Base-by-base conservation (phyloP, 2,329 filamentous ascomycete species). In the Diaporthe sp. region DNA sequence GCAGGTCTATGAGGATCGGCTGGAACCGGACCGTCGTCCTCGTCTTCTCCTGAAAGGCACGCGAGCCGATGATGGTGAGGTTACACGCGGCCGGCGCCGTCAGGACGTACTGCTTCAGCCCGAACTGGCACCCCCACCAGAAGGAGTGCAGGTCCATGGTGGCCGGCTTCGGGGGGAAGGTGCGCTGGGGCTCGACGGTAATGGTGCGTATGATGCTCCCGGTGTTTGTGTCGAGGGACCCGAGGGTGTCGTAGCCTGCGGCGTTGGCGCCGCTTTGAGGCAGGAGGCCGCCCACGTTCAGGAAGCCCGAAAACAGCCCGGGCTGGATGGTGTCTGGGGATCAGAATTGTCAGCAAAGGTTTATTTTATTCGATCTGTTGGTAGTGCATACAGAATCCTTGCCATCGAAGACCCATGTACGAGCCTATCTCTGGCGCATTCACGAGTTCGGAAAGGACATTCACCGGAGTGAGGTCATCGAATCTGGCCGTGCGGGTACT, bases 401-500 rank as follows among this genome's bases (percentile, higher is more conserved):
- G 63, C 31, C 47, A 68, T 9, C 63, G 47, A 4, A 68, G 63
- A 15, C 47, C 63, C 5, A 53, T 68, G 1, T 68, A 68, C 8
- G 63, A 68, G 47, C 63, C 63, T 9, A 68, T 53, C 15, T 68
- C 63, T 7, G 22, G 63, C 34, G 63, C 63, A n/a, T 31, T 53
- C 22, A 39, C 2, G 12, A 53, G 22, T 9, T 13, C 8, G 1
- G 47, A 5, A 25, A 68, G 31, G 8, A 68, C 6, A 10, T 68
- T 17, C 31, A 53, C 63, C 20, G 63, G 47, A 7, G 3, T 39
- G 8, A 34, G 47, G 34, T 68, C 63, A 6, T 53, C 63, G 12
- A 68, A 68, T 39, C 25, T 28, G 47, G 31, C 22, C n/a, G n/a
- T n/a, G n/a, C n/a, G n/a, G n/a, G n/a, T 68, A 15, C 22, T 13